Evolutionary conservation across 331 rosid species (phyloP).

Genomic region (Quercus tomentella): DNA sequence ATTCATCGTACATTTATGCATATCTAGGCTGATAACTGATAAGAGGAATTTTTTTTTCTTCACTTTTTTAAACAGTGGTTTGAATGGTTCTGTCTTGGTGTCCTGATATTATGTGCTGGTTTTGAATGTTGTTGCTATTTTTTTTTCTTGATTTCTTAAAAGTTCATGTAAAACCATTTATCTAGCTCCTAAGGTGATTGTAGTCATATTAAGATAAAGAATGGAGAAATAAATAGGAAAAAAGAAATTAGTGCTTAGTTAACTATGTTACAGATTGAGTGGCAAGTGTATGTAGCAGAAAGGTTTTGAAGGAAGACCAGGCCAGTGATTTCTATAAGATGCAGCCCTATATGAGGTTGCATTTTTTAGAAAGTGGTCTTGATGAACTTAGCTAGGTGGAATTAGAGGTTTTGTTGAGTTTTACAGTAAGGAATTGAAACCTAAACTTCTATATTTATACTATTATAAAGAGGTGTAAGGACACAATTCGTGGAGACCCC

Average conservation of each 20-base stretch:
- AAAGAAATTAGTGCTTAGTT: not conserved
- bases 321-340: not conserved
- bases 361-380: not conserved
- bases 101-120: not conserved
- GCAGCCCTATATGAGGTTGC: not conserved
- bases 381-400: not conserved
- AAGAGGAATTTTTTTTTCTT: not conserved
- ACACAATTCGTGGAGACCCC: too few relatives aligned
- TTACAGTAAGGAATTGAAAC: not conserved
- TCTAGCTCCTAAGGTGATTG: not conserved
- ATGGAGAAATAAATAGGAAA: not conserved
- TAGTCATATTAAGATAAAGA: not conserved
- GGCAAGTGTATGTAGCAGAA: not conserved
- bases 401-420: not conserved
- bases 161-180: not conserved
- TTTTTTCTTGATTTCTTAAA: not conserved
- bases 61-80: not conserved
- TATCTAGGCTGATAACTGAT: not conserved
- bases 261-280: not conserved
- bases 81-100: not conserved
- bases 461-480: too few relatives aligned
- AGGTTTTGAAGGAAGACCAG: not conserved
- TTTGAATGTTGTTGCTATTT: not conserved
- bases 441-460: not conserved
- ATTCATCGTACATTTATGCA: too few relatives aligned